Percentiles rank a stretch among this genome's conserved stretches.
Evolutionary conservation across 2,329 filamentous ascomycete genomes (phyloP).

Genomic region (Alternaria sp.): DNA sequence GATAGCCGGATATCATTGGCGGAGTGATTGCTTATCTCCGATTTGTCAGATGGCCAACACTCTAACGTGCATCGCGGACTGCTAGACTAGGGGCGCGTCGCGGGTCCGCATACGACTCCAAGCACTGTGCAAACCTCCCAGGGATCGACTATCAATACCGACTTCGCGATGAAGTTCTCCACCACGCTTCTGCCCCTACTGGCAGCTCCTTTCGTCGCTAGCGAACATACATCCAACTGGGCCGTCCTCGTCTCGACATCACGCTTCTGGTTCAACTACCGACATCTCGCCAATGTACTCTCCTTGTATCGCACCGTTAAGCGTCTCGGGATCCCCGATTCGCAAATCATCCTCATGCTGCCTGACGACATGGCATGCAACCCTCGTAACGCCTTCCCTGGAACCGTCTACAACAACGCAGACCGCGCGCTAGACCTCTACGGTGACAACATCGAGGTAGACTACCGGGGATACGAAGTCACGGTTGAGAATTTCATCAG

Average conservation of each 20-base stretch:
- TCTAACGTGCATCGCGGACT: slow-evolving; percentile 31
- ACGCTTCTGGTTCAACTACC: slow-evolving; percentile 99
- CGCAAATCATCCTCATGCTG: slow-evolving; percentile 99
- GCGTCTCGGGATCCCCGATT: slow-evolving; percentile 95
- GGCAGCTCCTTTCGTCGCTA: slow-evolving; percentile 56
- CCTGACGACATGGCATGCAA: slow-evolving; percentile 99
- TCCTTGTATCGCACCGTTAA: slow-evolving; percentile 98
- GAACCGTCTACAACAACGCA: slow-evolving; percentile 98
- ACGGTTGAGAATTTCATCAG: slow-evolving; percentile 99
- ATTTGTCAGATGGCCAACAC: slow-evolving; percentile 41
- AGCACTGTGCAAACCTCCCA: not conserved
- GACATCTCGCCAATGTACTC: slow-evolving; percentile 95
- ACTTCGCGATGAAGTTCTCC: slow-evolving; percentile 36
- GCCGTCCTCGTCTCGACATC: slow-evolving; percentile 98
- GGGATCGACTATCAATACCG: not conserved
- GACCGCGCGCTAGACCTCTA: slow-evolving; percentile 95
- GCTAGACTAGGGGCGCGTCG: slow-evolving; percentile 12
- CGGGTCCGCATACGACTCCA: slow-evolving; percentile 1
- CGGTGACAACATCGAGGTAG: slow-evolving; percentile 98
- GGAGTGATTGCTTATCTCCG: slow-evolving; percentile 36
- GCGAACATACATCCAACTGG: slow-evolving; percentile 97
- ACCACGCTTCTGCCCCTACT: slow-evolving; percentile 39
- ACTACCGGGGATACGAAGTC: slow-evolving; percentile 97
- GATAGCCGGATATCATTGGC: slow-evolving; percentile 13
- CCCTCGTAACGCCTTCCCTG: slow-evolving; percentile 95